Evolutionary conservation across 2,329 filamentous ascomycete genomes (phyloP).

Genomic region (Venturia asperata): DNA sequence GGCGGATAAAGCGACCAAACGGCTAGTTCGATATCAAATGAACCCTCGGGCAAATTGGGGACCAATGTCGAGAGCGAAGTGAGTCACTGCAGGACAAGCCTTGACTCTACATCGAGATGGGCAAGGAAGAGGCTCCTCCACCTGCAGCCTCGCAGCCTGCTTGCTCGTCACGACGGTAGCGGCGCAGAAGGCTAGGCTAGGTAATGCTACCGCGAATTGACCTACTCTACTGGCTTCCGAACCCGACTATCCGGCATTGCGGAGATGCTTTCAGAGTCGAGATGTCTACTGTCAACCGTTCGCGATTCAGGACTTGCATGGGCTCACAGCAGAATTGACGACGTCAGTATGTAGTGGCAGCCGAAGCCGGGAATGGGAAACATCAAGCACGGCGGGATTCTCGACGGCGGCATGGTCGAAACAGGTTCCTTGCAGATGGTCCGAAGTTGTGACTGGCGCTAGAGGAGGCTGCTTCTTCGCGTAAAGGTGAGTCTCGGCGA

Average conservation of each 20-base stretch:
- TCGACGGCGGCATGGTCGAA: too few relatives aligned
- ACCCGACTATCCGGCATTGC: too few relatives aligned
- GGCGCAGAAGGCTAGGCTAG: background rate
- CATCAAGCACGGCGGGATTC: background rate
- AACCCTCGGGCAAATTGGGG: slow-evolving; percentile 95
- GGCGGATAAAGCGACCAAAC: slow-evolving; percentile 57
- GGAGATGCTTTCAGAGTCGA: too few relatives aligned
- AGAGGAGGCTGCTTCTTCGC: too few relatives aligned
- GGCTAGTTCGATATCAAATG: slow-evolving; percentile 76
- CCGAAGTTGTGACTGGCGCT: too few relatives aligned
- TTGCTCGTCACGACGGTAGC: background rate
- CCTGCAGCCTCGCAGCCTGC: background rate
- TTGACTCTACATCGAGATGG: background rate
- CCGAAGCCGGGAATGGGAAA: background rate
- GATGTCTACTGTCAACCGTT: too few relatives aligned
- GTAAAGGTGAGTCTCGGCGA: too few relatives aligned
- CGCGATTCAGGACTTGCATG: background rate
- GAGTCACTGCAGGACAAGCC: slow-evolving; percentile 1
- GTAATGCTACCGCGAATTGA: background rate
- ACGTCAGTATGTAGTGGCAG: background rate
- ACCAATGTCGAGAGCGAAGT: slow-evolving; percentile 56
- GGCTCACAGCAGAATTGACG: background rate
- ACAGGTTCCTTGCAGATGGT: too few relatives aligned
- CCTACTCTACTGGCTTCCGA: background rate
- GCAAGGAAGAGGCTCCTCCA: background rate